Percentiles rank a stretch among this genome's conserved stretches.
Evolutionary conservation across 2,329 filamentous ascomycete genomes (phyloP).

Genomic region (Aureobasidium subglaciale): DNA sequence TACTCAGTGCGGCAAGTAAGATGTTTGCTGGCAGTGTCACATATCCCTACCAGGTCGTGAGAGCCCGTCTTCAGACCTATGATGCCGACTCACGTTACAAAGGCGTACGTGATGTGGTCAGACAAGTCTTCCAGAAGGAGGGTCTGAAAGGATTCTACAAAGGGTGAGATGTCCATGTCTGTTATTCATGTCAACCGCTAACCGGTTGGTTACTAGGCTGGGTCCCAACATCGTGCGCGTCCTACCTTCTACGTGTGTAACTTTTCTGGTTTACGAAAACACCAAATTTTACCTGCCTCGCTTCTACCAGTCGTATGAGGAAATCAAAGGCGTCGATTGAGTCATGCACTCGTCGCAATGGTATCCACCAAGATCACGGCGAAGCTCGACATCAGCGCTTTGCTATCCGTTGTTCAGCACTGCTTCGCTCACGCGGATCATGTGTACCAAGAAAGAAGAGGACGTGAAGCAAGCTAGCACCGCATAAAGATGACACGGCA

Average conservation of each 20-base stretch:
- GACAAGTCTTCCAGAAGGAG: conserved; percentile 70
- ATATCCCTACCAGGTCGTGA: conserved; percentile 90
- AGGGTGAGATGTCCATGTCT: conserved; percentile 41
- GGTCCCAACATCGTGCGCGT: conserved; percentile 81
- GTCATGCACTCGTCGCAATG: not conserved
- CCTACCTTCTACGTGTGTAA: conserved; percentile 90
- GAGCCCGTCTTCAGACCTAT: conserved; percentile 84
- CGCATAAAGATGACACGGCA: too few species aligned
- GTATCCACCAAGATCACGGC: not conserved
- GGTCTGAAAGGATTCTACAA: conserved; percentile 83
- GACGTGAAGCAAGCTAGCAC: too few species aligned
- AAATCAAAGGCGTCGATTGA: not conserved
- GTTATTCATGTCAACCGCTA: not conserved
- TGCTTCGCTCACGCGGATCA: too few species aligned
- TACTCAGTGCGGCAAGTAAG: conserved; percentile 74
- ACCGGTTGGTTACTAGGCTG: conserved; percentile 36
- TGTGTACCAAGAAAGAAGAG: too few species aligned
- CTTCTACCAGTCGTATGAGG: conserved; percentile 22
- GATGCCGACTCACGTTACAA: conserved; percentile 69
- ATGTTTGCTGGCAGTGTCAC: conserved; percentile 82
- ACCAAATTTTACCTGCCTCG: conserved; percentile 62
- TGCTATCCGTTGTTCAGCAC: too few species aligned
- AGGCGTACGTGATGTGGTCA: conserved; percentile 63
- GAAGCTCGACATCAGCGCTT: not conserved
- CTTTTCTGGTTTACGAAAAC: conserved; percentile 96